phyloP scores from a whole-genome alignment of 2,329 filamentous ascomycete genomes.

The Alternaria infectoria region DNA sequence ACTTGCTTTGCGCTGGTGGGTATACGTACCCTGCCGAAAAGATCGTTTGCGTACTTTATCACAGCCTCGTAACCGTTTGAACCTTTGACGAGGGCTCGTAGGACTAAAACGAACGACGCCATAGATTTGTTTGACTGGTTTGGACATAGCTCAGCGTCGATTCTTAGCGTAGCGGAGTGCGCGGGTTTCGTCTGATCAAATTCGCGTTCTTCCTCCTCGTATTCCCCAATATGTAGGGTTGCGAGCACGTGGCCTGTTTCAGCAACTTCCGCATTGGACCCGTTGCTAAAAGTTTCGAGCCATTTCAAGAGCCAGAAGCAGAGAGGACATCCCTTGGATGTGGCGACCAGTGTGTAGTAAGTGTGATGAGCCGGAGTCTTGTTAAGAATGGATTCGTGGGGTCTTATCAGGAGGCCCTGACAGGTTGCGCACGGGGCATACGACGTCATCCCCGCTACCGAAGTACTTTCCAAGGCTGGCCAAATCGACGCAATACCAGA shows the following conservation, averaged over 20 bases:
- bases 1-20: not conserved
- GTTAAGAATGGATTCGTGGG: not conserved
- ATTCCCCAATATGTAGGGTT: not conserved
- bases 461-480: not conserved
- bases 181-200: not conserved
- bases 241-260: accelerated
- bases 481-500: too few species aligned
- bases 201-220: not conserved
- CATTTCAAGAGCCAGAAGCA: not conserved
- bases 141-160: accelerated
- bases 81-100: not conserved
- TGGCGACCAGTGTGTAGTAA: accelerated
- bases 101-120: not conserved
- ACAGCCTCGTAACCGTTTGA: not conserved
- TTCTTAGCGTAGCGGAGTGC: accelerated
- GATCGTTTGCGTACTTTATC: not conserved
- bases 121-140: accelerated
- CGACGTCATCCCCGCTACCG: not conserved
- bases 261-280: not conserved
- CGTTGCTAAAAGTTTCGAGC: not conserved
- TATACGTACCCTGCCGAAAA: not conserved
- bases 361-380: not conserved
- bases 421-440: not conserved
- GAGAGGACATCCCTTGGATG: not conserved
- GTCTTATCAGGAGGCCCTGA: not conserved